These are phyloP conservation scores for Solanum medicagineum DNA, from an alignment of 257 asterid genomes.

Conservation along the genomic window DNA sequence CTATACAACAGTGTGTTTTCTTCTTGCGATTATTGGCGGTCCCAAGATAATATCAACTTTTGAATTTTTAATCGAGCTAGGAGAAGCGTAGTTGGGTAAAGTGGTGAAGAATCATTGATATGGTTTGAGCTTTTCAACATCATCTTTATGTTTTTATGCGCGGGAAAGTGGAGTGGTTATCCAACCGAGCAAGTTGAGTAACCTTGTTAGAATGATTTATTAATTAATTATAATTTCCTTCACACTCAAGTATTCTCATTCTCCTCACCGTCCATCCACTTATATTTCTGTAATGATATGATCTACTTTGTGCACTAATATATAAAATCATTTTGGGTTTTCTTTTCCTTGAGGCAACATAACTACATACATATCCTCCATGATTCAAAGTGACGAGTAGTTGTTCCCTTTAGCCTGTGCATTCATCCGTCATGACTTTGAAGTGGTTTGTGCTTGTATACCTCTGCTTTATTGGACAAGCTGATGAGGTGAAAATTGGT, in stretches of 20 bases:
- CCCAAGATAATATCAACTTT: no score
- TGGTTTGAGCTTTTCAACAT: no score
- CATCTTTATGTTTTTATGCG: neutral
- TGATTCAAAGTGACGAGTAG: no score
- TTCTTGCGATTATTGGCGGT: no score
- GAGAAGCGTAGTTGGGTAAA: no score
- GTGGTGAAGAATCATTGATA: no score
- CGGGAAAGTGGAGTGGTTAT: neutral
- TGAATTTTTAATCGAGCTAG: no score
- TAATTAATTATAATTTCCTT: neutral
- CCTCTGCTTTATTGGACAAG: neutral
- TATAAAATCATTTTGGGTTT: neutral
- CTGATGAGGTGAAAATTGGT: slow-evolving; percentile 43
- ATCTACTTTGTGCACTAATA: neutral
- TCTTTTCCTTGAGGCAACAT: neutral
- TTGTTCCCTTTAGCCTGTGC: neutral
- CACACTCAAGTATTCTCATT: neutral
- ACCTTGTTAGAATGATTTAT: neutral
- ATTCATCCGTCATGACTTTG: neutral
- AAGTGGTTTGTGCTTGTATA: neutral
- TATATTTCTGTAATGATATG: neutral
- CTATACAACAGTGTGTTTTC: no score
- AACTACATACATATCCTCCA: no score
- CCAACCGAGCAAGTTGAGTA: neutral
- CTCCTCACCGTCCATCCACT: neutral